phyloP scores from a whole-genome alignment of 2,329 filamentous ascomycete species.

The Stagonosporopsis chrysanthemi region DNA sequence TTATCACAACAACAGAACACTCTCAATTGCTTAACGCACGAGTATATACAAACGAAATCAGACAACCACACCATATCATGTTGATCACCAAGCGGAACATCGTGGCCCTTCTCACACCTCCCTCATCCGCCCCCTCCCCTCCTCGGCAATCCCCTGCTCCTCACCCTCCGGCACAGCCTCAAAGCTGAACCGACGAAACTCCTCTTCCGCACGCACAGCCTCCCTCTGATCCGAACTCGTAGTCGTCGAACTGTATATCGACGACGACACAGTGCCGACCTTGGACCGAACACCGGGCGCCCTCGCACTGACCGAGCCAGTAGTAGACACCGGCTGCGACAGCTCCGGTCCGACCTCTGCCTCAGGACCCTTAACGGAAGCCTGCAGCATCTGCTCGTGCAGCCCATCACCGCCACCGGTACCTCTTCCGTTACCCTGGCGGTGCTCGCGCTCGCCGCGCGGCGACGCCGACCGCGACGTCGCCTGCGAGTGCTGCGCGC shows the following conservation, averaged over 20 bases:
- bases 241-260: constrained; percentile 15
- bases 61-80: background rate
- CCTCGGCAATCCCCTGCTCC: background rate
- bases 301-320: background rate
- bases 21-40: background rate
- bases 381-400: constrained; percentile 3
- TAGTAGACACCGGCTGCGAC: background rate
- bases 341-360: background rate
- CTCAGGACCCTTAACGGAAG: background rate
- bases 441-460: background rate
- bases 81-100: background rate
- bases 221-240: constrained; percentile 25
- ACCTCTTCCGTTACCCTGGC: too few species aligned
- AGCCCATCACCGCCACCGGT: background rate
- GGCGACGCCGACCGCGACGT: constrained; percentile 5
- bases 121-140: background rate
- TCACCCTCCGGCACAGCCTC: constrained; percentile 19
- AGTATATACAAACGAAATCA: constrained; percentile 3
- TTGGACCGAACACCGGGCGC: background rate
- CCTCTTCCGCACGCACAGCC: constrained; percentile 23
- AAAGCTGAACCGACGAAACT: constrained; percentile 32
- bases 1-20: background rate
- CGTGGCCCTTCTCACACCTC: background rate
- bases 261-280: constrained; percentile 10
- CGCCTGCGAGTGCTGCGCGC: background rate